Percentiles rank a stretch among this genome's conserved stretches.
Conservation (phyloP, 352 stramenopile genomes). For the Sclerospora graminicola region DNA sequence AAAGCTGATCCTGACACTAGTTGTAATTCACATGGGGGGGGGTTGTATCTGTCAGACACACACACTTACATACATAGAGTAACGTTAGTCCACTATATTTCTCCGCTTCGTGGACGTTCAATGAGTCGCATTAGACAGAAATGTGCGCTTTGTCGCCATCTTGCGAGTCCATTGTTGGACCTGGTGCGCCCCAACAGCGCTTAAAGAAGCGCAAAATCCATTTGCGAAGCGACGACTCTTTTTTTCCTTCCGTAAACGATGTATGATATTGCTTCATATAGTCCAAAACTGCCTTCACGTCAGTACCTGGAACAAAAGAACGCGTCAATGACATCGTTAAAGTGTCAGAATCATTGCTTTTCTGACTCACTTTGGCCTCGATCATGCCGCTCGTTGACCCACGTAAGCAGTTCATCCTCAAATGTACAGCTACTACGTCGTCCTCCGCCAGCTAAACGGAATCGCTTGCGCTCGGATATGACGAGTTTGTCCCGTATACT, state of each 20-base stretch:
- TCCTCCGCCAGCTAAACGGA: slow-evolving; percentile 51
- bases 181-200: slow-evolving; percentile 42
- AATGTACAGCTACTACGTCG: slow-evolving; percentile 60
- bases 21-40: too few relatives aligned
- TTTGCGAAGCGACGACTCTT: slow-evolving; percentile 66
- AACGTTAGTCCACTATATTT: too few relatives aligned
- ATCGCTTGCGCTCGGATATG: slow-evolving; percentile 63
- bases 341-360: not conserved
- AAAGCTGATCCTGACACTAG: too few relatives aligned
- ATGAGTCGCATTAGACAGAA: slow-evolving; percentile 35
- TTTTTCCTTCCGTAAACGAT: slow-evolving; percentile 69
- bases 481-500: slow-evolving; percentile 69
- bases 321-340: not conserved
- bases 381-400: slow-evolving; percentile 59
- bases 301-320: slow-evolving; percentile 24
- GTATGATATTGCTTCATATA: slow-evolving; percentile 58
- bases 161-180: slow-evolving; percentile 24
- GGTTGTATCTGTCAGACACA: too few relatives aligned
- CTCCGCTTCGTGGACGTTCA: too few relatives aligned
- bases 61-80: too few relatives aligned
- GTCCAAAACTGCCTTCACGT: slow-evolving; percentile 56
- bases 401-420: slow-evolving; percentile 62
- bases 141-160: slow-evolving; percentile 43
- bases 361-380: slow-evolving; percentile 32
- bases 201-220: slow-evolving; percentile 82